phyloP scores from a whole-genome alignment of 352 stramenopile species.

The Phytophthora colocasiae region DNA sequence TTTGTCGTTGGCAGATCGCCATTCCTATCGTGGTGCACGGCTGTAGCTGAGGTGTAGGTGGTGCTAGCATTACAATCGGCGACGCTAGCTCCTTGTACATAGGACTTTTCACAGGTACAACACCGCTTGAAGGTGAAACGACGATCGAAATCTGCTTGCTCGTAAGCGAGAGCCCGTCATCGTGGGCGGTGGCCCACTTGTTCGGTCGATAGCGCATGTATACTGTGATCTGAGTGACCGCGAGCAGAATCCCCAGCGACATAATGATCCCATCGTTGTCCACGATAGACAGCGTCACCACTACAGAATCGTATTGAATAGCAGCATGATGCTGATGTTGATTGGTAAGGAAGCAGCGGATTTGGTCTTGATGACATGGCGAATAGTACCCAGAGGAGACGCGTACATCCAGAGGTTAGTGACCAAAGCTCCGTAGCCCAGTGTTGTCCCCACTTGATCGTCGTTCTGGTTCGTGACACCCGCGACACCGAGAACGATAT shows the following conservation, averaged over 20 bases:
- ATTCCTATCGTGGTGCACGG: too few relatives aligned
- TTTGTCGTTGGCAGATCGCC: too few relatives aligned
- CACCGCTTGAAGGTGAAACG: slow-evolving; percentile 13
- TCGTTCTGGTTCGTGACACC: slow-evolving; percentile 39
- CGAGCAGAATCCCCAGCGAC: slow-evolving; percentile 22
- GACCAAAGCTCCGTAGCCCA: slow-evolving; percentile 43
- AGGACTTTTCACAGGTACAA: slow-evolving; percentile 20
- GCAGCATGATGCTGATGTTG: slow-evolving; percentile 29
- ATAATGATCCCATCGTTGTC: slow-evolving; percentile 37
- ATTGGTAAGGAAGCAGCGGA: slow-evolving; percentile 30
- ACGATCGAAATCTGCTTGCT: slow-evolving; percentile 22
- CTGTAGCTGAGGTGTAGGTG: too few relatives aligned
- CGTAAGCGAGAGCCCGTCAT: slow-evolving; percentile 4
- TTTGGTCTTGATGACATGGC: slow-evolving; percentile 25
- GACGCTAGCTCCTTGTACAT: slow-evolving; percentile 15
- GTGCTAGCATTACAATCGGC: not conserved
- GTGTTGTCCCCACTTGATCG: slow-evolving; percentile 30
- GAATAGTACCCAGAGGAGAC: slow-evolving; percentile 33
- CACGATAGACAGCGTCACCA: slow-evolving; percentile 19
- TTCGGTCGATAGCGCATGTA: slow-evolving; percentile 21
- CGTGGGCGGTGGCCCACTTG: slow-evolving; percentile 5
- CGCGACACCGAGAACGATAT: slow-evolving; percentile 35
- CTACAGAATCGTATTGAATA: slow-evolving; percentile 28
- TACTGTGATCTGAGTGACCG: slow-evolving; percentile 27
- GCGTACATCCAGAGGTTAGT: slow-evolving; percentile 38